Evolutionary conservation across 257 asterid species (phyloP).

Genomic region (Leonotis leonurus): DNA sequence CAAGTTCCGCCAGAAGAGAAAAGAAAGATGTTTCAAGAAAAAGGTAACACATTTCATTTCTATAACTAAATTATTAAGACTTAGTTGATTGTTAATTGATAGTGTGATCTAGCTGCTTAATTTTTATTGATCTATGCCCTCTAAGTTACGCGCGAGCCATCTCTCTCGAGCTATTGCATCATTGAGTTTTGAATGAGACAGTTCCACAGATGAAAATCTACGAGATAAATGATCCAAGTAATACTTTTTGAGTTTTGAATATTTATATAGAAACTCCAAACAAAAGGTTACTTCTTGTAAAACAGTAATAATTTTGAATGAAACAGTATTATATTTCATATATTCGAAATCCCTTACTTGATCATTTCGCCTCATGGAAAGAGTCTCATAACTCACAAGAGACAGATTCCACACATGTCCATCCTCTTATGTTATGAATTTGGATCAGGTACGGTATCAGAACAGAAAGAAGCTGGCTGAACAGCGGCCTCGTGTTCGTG

Average conservation of each 20-base stretch:
- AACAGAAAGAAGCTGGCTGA: slow-evolving; percentile 63
- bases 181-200: background rate
- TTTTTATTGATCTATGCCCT: background rate
- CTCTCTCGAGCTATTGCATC: background rate
- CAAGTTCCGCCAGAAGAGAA: slow-evolving; percentile 70
- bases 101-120: background rate
- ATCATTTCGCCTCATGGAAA: background rate
- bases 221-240: background rate
- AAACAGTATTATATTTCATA: too few species aligned
- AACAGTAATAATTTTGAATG: background rate
- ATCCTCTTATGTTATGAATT: background rate
- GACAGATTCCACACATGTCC: background rate
- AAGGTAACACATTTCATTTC: slow-evolving; percentile 37
- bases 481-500: slow-evolving; percentile 54
- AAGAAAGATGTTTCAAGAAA: slow-evolving; percentile 59
- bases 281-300: background rate
- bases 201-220: background rate
- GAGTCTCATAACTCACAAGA: background rate
- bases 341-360: too few species aligned
- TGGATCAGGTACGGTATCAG: slow-evolving; percentile 43
- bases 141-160: background rate
- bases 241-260: too few species aligned
- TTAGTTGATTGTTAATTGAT: background rate
- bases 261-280: too few species aligned
- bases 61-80: background rate